These are phyloP conservation scores for Diaporthe sp. DNA, from an alignment of 2,329 filamentous ascomycete species.

Conservation along the genomic window DNA sequence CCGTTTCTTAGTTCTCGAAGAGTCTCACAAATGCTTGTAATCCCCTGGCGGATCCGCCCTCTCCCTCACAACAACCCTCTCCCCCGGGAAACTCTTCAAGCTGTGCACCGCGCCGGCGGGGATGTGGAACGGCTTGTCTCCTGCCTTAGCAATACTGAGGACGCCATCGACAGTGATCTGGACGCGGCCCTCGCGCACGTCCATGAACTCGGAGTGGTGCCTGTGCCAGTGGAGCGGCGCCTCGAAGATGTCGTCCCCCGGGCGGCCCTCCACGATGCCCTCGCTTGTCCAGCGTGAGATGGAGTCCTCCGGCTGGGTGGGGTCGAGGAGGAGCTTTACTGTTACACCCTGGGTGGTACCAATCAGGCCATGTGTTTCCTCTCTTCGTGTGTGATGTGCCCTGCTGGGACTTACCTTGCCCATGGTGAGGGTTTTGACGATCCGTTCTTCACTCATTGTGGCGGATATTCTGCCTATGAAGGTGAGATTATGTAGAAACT, in stretches of 20 bases:
- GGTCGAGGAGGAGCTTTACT: conserved; percentile 17
- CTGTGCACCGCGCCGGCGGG: neutral
- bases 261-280: neutral
- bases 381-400: too few species aligned
- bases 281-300: conserved; percentile 14
- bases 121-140: neutral
- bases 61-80: conserved; percentile 28
- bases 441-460: conserved; percentile 9
- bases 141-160: neutral
- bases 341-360: neutral
- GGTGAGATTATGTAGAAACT: neutral
- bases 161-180: conserved; percentile 19
- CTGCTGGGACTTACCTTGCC: conserved; percentile 1
- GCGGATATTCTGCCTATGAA: neutral
- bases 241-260: neutral
- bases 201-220: conserved; percentile 8
- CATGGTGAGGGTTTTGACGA: conserved; percentile 28
- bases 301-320: neutral
- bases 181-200: conserved; percentile 22
- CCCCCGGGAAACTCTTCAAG: conserved; percentile 10
- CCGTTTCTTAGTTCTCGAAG: too few species aligned
- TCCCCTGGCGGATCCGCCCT: conserved; percentile 27
- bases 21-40: conserved; percentile 28
- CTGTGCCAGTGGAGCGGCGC: conserved; percentile 32
- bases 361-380: neutral